Evolutionary conservation across 371 early-diverging fungal species (phyloP).

Genomic region (Batkoa obscura): DNA sequence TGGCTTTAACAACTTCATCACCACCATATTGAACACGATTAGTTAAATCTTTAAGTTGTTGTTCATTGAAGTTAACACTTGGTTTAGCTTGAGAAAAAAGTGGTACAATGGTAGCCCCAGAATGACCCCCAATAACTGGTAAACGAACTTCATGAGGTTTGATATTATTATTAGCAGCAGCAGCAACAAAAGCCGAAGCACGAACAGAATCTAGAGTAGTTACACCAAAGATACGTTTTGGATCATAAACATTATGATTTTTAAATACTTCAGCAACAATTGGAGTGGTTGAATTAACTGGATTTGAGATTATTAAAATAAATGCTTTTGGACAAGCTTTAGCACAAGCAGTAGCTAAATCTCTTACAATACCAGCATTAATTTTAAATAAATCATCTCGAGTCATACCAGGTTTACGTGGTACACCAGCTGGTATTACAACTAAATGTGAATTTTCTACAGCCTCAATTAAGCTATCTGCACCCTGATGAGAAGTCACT

Average conservation of each 20-base stretch:
- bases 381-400: constrained; percentile 73
- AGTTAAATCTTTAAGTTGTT: constrained; percentile 53
- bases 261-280: constrained; percentile 72
- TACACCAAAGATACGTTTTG: constrained; percentile 67
- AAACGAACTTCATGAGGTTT: constrained; percentile 31
- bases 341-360: constrained; percentile 55
- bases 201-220: constrained; percentile 79
- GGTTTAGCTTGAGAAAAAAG: constrained; percentile 40
- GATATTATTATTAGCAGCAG: constrained; percentile 14
- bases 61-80: constrained; percentile 22
- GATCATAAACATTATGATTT: constrained; percentile 54
- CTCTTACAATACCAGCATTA: constrained; percentile 71
- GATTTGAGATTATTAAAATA: constrained; percentile 71
- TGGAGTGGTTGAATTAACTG: constrained; percentile 83
- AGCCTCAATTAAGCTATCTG: constrained; percentile 35
- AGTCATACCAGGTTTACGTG: constrained; percentile 84
- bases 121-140: constrained; percentile 83
- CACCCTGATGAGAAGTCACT: constrained; percentile 26
- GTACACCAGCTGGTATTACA: constrained; percentile 88
- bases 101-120: constrained; percentile 76
- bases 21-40: constrained; percentile 86
- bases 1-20: constrained; percentile 90
- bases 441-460: constrained; percentile 55
- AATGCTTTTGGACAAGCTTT: constrained; percentile 59
- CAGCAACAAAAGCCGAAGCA: constrained; percentile 61